These are phyloP conservation scores for Ampelocalamus luodianensis DNA, from an alignment of 176 grass and related monocot species.

Conservation along the genomic window DNA sequence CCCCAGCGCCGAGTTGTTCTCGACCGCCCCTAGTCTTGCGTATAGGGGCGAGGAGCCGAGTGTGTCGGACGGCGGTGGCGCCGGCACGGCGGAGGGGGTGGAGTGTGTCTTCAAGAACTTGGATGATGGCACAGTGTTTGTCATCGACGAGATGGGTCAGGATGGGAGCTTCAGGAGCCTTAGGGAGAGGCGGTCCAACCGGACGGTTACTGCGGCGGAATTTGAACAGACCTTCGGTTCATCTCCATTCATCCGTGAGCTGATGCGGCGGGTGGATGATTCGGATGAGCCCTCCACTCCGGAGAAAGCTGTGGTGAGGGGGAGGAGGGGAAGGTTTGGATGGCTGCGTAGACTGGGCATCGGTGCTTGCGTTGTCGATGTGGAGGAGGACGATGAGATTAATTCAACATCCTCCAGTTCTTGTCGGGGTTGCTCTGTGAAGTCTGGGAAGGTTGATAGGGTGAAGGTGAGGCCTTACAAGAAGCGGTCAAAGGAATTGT, in stretches of 20 bases:
- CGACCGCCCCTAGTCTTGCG: neutral
- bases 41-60: slow-evolving; percentile 11
- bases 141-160: slow-evolving; percentile 63
- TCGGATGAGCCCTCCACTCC: slow-evolving; percentile 35
- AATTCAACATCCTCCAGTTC: slow-evolving; percentile 55
- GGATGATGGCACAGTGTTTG: slow-evolving; percentile 77
- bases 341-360: slow-evolving; percentile 82
- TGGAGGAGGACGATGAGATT: slow-evolving; percentile 44
- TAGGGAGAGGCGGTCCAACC: slow-evolving; percentile 60
- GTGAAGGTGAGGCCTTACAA: slow-evolving; percentile 69
- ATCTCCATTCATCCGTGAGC: slow-evolving; percentile 63
- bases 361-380: slow-evolving; percentile 46
- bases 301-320: slow-evolving; percentile 40
- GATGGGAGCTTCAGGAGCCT: slow-evolving; percentile 71
- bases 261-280: slow-evolving; percentile 71
- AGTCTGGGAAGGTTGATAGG: slow-evolving; percentile 40
- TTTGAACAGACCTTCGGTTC: slow-evolving; percentile 70
- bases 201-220: slow-evolving; percentile 56
- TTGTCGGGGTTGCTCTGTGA: slow-evolving; percentile 37
- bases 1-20: neutral
- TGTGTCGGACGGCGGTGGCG: neutral
- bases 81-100: slow-evolving; percentile 26
- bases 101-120: slow-evolving; percentile 73
- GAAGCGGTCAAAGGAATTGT: slow-evolving; percentile 79
- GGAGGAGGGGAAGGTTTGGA: slow-evolving; percentile 41